phyloP scores from a whole-genome alignment of 176 grass and related monocot species.

The Ampelocalamus luodianensis region DNA sequence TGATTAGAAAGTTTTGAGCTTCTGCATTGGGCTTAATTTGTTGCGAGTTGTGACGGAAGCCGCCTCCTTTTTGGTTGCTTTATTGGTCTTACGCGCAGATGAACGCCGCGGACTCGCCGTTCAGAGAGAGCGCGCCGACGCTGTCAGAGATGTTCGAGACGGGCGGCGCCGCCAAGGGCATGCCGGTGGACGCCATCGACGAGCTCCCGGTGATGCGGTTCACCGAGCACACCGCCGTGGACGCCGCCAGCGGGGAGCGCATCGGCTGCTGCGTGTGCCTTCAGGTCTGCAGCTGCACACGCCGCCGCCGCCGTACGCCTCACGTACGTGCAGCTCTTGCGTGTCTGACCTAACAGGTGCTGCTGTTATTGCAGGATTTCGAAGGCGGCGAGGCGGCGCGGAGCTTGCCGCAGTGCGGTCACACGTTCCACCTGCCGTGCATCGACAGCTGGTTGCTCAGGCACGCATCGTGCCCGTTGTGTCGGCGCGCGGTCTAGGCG shows the following conservation, averaged over 20 bases:
- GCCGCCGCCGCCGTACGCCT: not conserved
- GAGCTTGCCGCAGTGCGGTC: constrained; percentile 62
- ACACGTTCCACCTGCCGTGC: constrained; percentile 76
- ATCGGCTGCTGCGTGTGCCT: constrained; percentile 78
- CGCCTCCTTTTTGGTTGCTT: not conserved
- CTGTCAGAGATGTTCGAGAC: constrained; percentile 74
- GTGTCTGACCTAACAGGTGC: not conserved
- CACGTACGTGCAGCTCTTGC: not conserved
- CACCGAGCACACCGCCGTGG: constrained; percentile 12
- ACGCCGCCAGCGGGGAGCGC: constrained; percentile 31
- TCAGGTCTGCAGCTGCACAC: constrained; percentile 32
- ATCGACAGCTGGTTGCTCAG: constrained; percentile 75
- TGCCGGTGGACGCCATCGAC: constrained; percentile 53
- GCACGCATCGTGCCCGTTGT: constrained; percentile 76
- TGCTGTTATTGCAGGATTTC: constrained; percentile 51
- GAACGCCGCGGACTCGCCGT: constrained; percentile 67
- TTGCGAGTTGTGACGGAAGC: not conserved
- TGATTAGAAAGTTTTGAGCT: no score
- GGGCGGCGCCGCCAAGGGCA: constrained; percentile 40
- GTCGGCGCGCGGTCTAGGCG: constrained; percentile 54
- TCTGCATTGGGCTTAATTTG: no score
- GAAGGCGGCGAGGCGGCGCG: constrained; percentile 60
- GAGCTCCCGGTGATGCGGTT: constrained; percentile 53
- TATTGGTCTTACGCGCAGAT: constrained; percentile 48
- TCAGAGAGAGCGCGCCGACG: not conserved